Evolutionary conservation across 495 filamentous ascomycete genomes (phyloP).

Genomic region (Penicillium fimorum): DNA sequence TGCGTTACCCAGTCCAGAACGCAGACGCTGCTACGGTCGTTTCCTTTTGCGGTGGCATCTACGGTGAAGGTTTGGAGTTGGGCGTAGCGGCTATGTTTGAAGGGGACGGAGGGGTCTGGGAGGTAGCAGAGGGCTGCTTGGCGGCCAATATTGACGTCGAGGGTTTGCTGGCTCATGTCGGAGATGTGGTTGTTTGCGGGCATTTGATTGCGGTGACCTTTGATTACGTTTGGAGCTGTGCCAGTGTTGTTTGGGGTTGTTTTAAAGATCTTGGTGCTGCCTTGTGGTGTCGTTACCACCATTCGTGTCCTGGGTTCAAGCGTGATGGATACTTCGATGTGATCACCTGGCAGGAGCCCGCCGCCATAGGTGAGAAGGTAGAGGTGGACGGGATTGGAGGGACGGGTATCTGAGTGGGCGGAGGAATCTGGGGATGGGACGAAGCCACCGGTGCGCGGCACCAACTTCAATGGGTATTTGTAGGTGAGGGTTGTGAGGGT

Average conservation of each 20-base stretch:
- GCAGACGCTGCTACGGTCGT: conserved; percentile 58
- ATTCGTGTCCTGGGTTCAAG: conserved; percentile 66
- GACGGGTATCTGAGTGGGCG: conserved; percentile 26
- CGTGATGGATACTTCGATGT: conserved; percentile 67
- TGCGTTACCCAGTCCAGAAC: conserved; percentile 91
- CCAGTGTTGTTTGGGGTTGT: conserved; percentile 48
- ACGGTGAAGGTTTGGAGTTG: conserved; percentile 77
- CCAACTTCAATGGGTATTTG: conserved; percentile 92
- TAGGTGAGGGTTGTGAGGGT: conserved; percentile 74
- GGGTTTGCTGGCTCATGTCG: conserved; percentile 64
- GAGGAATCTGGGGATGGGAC: conserved; percentile 29
- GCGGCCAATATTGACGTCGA: conserved; percentile 60
- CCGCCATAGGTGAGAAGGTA: conserved; percentile 96
- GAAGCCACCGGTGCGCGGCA: conserved; percentile 59
- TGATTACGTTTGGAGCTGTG: conserved; percentile 26
- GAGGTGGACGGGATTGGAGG: conserved; percentile 54
- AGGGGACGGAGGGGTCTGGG: conserved; percentile 94
- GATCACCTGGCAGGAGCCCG: conserved; percentile 83
- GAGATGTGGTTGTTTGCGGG: conserved; percentile 27
- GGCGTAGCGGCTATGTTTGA: conserved; percentile 73
- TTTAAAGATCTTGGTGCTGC: conserved; percentile 94
- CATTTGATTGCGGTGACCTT: conserved; percentile 29
- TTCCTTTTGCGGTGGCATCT: conserved; percentile 48
- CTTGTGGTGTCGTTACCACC: conserved; percentile 81
- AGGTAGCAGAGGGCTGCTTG: conserved; percentile 77